Conservation (phyloP, 2,329 filamentous ascomycete species). For the Sporothrix humicola region DNA sequence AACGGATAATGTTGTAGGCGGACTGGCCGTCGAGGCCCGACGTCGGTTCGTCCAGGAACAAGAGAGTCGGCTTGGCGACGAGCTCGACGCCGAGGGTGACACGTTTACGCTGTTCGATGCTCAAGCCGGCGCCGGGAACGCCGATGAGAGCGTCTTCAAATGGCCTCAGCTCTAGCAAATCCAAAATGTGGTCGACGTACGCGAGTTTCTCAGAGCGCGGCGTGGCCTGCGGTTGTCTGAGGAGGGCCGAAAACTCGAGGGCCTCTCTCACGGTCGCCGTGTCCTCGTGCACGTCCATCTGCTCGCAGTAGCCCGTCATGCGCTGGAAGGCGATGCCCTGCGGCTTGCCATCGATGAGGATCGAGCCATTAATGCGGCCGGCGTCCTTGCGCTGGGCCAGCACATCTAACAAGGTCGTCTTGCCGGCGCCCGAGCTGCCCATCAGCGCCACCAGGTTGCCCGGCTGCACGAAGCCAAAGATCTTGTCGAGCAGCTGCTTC, state of each 20-base stretch:
- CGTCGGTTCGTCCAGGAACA: slow-evolving; percentile 68
- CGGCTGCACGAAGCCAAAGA: slow-evolving; percentile 84
- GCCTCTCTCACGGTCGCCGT: slow-evolving; percentile 78
- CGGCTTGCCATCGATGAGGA: slow-evolving; percentile 75
- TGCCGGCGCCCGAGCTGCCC: slow-evolving; percentile 84
- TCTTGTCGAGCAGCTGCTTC: slow-evolving; percentile 76
- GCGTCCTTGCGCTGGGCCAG: slow-evolving; percentile 80
- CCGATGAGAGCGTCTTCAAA: slow-evolving; percentile 55
- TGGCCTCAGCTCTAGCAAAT: slow-evolving; percentile 59
- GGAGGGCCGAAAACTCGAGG: slow-evolving; percentile 73
- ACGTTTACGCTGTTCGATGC: slow-evolving; percentile 59
- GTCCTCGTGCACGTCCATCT: slow-evolving; percentile 79
- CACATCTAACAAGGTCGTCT: slow-evolving; percentile 83
- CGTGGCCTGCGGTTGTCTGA: slow-evolving; percentile 71
- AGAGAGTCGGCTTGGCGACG: slow-evolving; percentile 63
- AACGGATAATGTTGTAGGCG: slow-evolving; percentile 68
- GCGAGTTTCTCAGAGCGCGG: slow-evolving; percentile 71
- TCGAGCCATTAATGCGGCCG: slow-evolving; percentile 74
- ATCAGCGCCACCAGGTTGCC: slow-evolving; percentile 78
- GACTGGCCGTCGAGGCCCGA: slow-evolving; percentile 72
- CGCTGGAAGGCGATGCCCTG: slow-evolving; percentile 39
- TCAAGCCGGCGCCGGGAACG: slow-evolving; percentile 49
- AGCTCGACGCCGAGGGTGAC: slow-evolving; percentile 67
- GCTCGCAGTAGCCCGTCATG: slow-evolving; percentile 67
- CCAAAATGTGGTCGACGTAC: slow-evolving; percentile 80